phyloP scores from a whole-genome alignment of 2,329 filamentous ascomycete species.

The Aspergillus awamori region DNA sequence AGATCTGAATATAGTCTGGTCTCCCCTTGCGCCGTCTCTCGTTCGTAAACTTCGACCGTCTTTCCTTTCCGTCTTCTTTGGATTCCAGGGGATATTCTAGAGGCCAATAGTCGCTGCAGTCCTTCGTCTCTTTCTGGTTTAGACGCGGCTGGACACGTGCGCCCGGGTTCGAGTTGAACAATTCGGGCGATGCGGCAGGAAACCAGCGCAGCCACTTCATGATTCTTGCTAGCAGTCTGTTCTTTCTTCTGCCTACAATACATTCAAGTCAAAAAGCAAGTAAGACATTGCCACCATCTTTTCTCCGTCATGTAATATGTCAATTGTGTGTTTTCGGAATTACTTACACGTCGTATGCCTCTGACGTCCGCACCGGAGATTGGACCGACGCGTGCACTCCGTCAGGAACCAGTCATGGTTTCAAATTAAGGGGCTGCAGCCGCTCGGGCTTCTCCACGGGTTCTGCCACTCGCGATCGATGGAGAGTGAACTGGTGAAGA shows the following conservation, averaged over 20 bases:
- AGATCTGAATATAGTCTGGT: neutral
- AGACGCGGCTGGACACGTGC: slow-evolving; percentile 1
- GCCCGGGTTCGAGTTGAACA: neutral
- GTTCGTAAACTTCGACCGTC: neutral
- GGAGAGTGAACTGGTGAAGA: slow-evolving; percentile 11
- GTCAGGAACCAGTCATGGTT: neutral
- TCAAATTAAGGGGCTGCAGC: slow-evolving; percentile 12
- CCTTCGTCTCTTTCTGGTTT: neutral
- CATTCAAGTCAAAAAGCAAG: neutral
- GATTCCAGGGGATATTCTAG: slow-evolving; percentile 6
- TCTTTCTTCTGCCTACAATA: neutral
- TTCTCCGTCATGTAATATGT: neutral
- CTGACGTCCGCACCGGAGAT: slow-evolving; percentile 1
- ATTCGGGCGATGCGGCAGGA: neutral
- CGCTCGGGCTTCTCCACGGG: slow-evolving; percentile 14
- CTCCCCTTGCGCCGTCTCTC: slow-evolving; percentile 1
- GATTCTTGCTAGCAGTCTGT: no score
- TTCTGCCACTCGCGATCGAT: slow-evolving; percentile 19
- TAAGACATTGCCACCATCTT: neutral
- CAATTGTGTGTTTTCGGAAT: neutral
- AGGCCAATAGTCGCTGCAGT: slow-evolving; percentile 2
- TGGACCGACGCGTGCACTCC: neutral
- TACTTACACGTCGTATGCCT: neutral
- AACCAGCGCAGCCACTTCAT: neutral
- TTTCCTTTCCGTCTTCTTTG: neutral